Base-by-base conservation (phyloP, 192 early-diverging fungal genomes). In the Podila epicladia region DNA sequence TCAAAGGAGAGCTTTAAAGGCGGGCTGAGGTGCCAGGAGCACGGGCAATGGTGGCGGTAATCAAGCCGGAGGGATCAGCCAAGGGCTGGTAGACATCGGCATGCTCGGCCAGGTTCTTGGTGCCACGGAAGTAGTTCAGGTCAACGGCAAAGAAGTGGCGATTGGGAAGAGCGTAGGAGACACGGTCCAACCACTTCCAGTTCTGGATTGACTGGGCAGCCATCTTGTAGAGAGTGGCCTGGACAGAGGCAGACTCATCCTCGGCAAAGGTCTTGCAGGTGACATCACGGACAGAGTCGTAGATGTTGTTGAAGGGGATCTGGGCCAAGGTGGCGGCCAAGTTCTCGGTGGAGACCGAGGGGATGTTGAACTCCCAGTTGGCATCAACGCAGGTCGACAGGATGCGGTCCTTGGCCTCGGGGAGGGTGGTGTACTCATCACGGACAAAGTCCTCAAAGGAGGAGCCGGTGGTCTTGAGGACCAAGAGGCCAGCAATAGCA, bases 391-490 rank as follows among this genome's bases (percentile, higher is more conserved):
- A 85, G 64, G 93, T 95, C 38, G 92, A 93, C 61, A 95, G 85
- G 69, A 95, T 88, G 69, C 94, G 91, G 74, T 95, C 94, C 66
- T 89, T 84, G 75, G 89, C 86, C n/a, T 92, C 91, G 5, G 87
- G 84, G 67, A 95, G 83, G 9, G 94, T 94, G 58, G 93, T 89
- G 83, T 90, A 90, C 72, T 93, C 87, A 67, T 93, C 92, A 65
- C 86, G 85, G 74, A 90, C 87, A 78, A 93, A 95, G 48, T 89
- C 87, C 50, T 87, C 85, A 80, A 95, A 95, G 64, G 92, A 84
- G 20, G 94, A 95, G 62, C 93, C 93, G 31, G 94, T 95, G 51
- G 94, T 93, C 87, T 95, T 95, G 62, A 95, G 88, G 35, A 95
- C 92, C 61, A 92, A 82, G n/a, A 95, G 75, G 29, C 91, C 90